Conservation (phyloP, 768 basidiomycete species). For the Boletus barrowsii region DNA sequence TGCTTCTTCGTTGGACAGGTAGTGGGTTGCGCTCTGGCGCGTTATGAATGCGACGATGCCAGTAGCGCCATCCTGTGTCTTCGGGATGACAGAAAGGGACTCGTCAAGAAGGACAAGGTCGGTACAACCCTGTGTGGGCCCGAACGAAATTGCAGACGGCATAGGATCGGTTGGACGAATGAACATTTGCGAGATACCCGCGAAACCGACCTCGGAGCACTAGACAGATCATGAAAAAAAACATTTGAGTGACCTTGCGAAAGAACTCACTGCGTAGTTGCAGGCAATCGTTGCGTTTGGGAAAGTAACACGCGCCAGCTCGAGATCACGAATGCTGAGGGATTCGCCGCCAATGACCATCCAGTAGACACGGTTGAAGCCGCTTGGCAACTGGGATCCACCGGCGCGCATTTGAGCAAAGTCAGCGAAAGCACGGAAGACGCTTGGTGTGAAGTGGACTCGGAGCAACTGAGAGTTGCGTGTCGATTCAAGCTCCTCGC, state of each 20-base stretch:
- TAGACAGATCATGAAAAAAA: conserved; percentile 3
- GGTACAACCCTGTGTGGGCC: conserved; percentile 27
- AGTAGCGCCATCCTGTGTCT: conserved; percentile 20
- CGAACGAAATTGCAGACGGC: conserved; percentile 26
- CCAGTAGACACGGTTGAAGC: conserved; percentile 30
- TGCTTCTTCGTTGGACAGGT: conserved; percentile 26
- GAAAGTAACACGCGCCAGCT: conserved; percentile 24
- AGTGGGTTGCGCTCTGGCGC: conserved; percentile 25
- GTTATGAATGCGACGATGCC: conserved; percentile 30
- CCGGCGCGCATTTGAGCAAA: conserved; percentile 22
- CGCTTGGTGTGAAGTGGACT: conserved; percentile 29
- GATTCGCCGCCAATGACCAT: conserved; percentile 34
- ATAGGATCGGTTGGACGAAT: conserved; percentile 24
- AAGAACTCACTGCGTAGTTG: conserved; percentile 28
- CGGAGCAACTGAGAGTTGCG: conserved; percentile 23
- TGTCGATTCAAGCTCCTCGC: conserved; percentile 24
- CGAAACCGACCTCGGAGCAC: conserved; percentile 32
- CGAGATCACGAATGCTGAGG: conserved; percentile 23
- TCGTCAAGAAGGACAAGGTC: conserved; percentile 28
- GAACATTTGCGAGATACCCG: conserved; percentile 31
- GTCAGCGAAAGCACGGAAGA: conserved; percentile 30
- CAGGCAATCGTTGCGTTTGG: conserved; percentile 28
- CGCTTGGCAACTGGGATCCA: conserved; percentile 14
- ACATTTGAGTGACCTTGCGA: neutral
- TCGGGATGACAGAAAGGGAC: conserved; percentile 21